Conservation (phyloP, 805 yeast genomes). For the Lachancea sp. region DNA sequence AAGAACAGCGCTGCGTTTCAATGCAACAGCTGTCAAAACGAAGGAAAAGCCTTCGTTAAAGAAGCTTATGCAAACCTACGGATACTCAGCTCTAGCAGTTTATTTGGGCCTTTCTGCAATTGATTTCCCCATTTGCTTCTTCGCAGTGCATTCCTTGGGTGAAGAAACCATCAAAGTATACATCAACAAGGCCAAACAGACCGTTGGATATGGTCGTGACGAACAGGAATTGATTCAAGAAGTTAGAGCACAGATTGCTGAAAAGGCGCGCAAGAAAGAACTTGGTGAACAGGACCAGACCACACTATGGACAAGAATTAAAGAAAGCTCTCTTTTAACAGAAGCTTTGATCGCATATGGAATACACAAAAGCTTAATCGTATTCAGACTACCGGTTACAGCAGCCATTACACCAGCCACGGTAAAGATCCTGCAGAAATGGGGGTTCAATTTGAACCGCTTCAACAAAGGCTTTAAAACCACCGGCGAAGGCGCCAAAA, state of each 20-base stretch:
- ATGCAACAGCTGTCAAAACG: neutral
- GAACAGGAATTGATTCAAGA: slow-evolving; percentile 38
- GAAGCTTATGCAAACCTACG: slow-evolving; percentile 75
- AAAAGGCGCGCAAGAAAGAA: slow-evolving; percentile 20
- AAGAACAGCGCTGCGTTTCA: slow-evolving; percentile 2
- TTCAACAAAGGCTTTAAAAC: slow-evolving; percentile 38
- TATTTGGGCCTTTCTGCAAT: slow-evolving; percentile 66
- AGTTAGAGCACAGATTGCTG: slow-evolving; percentile 29
- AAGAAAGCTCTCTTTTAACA: slow-evolving; percentile 51
- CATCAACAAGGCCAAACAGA: slow-evolving; percentile 53
- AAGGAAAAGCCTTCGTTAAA: slow-evolving; percentile 36
- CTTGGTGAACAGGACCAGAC: slow-evolving; percentile 10
- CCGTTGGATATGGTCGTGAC: slow-evolving; percentile 54
- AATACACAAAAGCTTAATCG: slow-evolving; percentile 77
- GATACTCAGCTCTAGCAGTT: slow-evolving; percentile 84
- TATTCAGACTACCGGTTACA: slow-evolving; percentile 80
- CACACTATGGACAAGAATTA: slow-evolving; percentile 24
- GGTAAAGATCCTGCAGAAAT: slow-evolving; percentile 54
- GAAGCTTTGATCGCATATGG: slow-evolving; percentile 91
- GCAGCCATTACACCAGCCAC: slow-evolving; percentile 87
- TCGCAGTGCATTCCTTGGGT: slow-evolving; percentile 80
- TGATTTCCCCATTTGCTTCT: slow-evolving; percentile 78
- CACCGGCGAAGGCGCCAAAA: slow-evolving; percentile 33
- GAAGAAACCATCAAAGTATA: slow-evolving; percentile 68
- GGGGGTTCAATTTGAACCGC: slow-evolving; percentile 69